Conservation (phyloP, 805 yeast genomes). For the Candida argentea region DNA sequence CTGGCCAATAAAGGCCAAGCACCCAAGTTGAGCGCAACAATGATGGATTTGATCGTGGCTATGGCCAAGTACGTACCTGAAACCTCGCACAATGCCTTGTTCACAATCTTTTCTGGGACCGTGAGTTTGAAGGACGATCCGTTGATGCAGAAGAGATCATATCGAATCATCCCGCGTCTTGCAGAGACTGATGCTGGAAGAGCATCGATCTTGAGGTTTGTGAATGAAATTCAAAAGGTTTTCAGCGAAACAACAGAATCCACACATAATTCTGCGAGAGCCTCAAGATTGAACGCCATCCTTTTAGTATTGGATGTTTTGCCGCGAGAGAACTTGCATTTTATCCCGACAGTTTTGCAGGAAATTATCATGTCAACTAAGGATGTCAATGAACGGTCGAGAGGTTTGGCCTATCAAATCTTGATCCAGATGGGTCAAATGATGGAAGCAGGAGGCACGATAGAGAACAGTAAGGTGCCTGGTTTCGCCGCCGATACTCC, state of each 20-base stretch:
- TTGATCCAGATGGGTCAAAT: slow-evolving; percentile 72
- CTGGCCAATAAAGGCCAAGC: slow-evolving; percentile 12
- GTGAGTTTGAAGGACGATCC: slow-evolving; percentile 45
- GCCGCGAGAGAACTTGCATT: slow-evolving; percentile 57
- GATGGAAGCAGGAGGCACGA: slow-evolving; percentile 60
- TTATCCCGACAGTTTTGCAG: slow-evolving; percentile 73
- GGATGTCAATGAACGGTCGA: slow-evolving; percentile 85
- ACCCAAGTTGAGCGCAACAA: slow-evolving; percentile 61
- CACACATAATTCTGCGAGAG: slow-evolving; percentile 66
- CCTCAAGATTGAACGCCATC: slow-evolving; percentile 67
- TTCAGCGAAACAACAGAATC: slow-evolving; percentile 47
- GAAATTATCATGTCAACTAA: slow-evolving; percentile 87
- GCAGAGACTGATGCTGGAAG: slow-evolving; percentile 61
- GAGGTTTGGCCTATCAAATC: slow-evolving; percentile 68
- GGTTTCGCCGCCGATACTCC: slow-evolving; percentile 56
- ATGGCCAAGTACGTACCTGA: slow-evolving; percentile 79
- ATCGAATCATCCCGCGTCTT: slow-evolving; percentile 63
- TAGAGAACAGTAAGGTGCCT: slow-evolving; percentile 56
- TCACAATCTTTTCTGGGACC: slow-evolving; percentile 68
- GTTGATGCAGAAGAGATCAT: slow-evolving; percentile 79
- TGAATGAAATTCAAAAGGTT: slow-evolving; percentile 49
- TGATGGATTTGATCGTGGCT: slow-evolving; percentile 84
- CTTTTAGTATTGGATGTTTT: slow-evolving; percentile 47
- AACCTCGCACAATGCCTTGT: slow-evolving; percentile 59
- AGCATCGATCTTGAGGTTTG: slow-evolving; percentile 40